Base-by-base conservation (phyloP, 2,329 filamentous ascomycete genomes). In the Pyrenochaeta sp. region DNA sequence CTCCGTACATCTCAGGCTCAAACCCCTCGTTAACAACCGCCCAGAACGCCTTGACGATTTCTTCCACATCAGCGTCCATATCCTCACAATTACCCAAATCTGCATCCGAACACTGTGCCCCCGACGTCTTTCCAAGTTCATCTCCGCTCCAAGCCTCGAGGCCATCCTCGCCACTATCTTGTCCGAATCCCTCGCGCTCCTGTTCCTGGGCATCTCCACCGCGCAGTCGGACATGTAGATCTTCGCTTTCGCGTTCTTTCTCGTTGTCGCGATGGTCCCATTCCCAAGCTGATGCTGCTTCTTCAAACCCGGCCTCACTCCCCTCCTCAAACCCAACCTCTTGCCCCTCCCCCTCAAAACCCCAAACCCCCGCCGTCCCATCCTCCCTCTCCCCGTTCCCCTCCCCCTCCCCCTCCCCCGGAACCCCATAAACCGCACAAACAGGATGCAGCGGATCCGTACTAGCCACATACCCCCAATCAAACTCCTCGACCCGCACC, bases 401-500 rank as follows among this genome's bases (percentile, higher is more conserved):
- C 10, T 60, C 51, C 1, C 58, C 52, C 1, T 42, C 32, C 9
- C 46, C 41, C 6, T 55, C 47, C n/a, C 44, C 9, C 0, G 54
- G 51, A 9, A 49, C 44, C 5, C 36, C 22, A 29, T 62, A 56
- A 8, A 53, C 45, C 0, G 44, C 56, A 13, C 17, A 47, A 10
- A 62, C 44, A 3, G 58, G 62, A 24, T 65, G 60, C 0, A 66
- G 7, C 3, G 62, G 56, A 37, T 65, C 61, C 1, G 52, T 59
- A 21, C 54, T 60, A 2, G 41, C 55, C 5, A 51, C 24, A 26
- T 54, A 61, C 7, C 57, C 38, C 1, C 47, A 55, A 15, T 63
- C 56, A 7, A 65, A 31, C 7, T 67, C 60, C 11, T 62, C 51
- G 1, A 49, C 52, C 1, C 20, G 35, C 7, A 66, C 42, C 36